Conservation (phyloP, 208 protist genomes). For the Trypanosoma cruzi region DNA sequence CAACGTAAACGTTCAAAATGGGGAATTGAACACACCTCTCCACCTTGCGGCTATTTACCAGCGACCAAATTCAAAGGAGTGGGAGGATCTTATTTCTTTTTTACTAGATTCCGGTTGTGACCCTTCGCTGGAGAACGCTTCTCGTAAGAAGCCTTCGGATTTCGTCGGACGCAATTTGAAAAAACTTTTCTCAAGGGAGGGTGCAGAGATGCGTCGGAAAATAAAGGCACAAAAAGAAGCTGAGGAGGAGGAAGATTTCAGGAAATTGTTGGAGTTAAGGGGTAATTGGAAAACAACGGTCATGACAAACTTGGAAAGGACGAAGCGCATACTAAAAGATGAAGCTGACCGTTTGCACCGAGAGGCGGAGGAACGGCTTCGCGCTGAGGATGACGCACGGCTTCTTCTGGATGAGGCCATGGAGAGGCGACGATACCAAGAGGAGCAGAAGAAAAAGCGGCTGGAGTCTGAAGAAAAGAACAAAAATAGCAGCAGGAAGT, state of each 20-base stretch:
- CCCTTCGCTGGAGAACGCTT: constrained; percentile 74
- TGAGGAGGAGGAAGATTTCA: constrained; percentile 48
- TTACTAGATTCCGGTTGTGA: constrained; percentile 79
- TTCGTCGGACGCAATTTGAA: constrained; percentile 81
- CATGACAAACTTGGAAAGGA: constrained; percentile 26
- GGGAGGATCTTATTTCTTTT: constrained; percentile 80
- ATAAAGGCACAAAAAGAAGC: constrained; percentile 34
- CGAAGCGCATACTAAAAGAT: constrained; percentile 31
- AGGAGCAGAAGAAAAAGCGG: constrained; percentile 69
- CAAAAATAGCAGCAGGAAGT: constrained; percentile 29
- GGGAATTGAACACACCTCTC: constrained; percentile 81
- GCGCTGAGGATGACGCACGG: constrained; percentile 75
- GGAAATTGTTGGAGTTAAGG: constrained; percentile 37
- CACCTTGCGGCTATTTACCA: constrained; percentile 80
- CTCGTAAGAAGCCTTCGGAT: constrained; percentile 77
- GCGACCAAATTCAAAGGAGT: constrained; percentile 79
- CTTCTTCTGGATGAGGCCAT: constrained; percentile 70
- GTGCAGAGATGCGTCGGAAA: constrained; percentile 49
- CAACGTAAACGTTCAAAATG: constrained; percentile 62
- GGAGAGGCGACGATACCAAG: constrained; percentile 62
- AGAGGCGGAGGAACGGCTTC: constrained; percentile 70
- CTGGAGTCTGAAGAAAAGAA: constrained; percentile 69
- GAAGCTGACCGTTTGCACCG: constrained; percentile 71
- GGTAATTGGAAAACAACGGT: constrained; percentile 36
- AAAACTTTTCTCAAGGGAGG: constrained; percentile 76